Conservation (phyloP, 1,139 yeast genomes). For the Lodderomyces orthopsilosis region DNA sequence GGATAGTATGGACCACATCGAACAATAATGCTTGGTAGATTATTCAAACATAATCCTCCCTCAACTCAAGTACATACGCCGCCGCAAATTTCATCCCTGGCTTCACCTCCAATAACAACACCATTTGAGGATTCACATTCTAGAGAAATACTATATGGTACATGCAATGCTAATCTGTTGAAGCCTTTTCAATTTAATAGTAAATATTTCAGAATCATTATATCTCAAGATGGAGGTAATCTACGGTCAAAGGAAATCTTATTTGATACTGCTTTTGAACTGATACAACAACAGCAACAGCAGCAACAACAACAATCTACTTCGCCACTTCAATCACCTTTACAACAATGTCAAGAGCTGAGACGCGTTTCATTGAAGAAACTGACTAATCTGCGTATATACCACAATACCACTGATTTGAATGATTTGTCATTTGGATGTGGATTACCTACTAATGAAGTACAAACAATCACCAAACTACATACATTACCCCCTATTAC, state of each 20-base stretch:
- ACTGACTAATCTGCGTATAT: constrained; percentile 24
- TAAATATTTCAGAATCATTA: constrained; percentile 40
- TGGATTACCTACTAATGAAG: constrained; percentile 51
- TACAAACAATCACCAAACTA: constrained; percentile 43
- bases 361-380: constrained; percentile 11
- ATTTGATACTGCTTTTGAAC: constrained; percentile 41
- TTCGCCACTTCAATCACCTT: constrained; percentile 1
- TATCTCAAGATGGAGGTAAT: constrained; percentile 54
- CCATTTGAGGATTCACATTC: constrained; percentile 45
- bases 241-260: constrained; percentile 47
- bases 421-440: constrained; percentile 57
- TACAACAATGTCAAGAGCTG: not conserved
- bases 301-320: constrained; percentile 4
- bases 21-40: constrained; percentile 27
- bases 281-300: constrained; percentile 6
- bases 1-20: not conserved
- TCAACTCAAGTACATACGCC: constrained; percentile 1
- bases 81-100: constrained; percentile 1
- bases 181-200: constrained; percentile 32
- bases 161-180: constrained; percentile 29
- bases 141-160: constrained; percentile 42
- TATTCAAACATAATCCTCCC: constrained; percentile 20
- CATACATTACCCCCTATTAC: constrained; percentile 47
- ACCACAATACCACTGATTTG: constrained; percentile 44
- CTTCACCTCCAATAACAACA: constrained; percentile 14